Percentiles rank a stretch among this genome's conserved stretches.
Evolutionary conservation across 1,284 basidiomycete species (phyloP).

Genomic region (Irpex sp.): DNA sequence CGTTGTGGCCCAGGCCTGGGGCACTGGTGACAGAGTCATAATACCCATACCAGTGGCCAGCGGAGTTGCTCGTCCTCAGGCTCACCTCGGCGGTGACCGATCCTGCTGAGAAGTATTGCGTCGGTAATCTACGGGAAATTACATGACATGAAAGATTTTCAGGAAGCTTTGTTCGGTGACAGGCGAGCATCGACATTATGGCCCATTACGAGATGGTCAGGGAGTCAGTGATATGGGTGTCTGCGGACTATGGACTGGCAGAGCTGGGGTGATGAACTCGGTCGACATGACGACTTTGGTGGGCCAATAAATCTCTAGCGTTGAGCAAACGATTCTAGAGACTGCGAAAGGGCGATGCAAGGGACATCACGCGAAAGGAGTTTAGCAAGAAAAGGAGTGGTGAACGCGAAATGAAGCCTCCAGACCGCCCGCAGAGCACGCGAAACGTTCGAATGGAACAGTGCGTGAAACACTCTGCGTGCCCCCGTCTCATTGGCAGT

Average conservation of each 20-base stretch:
- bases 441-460: neutral
- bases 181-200: neutral
- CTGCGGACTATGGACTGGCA: too few relatives aligned
- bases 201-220: neutral
- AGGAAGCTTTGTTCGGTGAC: neutral
- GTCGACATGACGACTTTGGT: conserved; percentile 8
- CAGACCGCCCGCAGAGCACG: neutral
- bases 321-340: neutral
- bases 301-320: neutral
- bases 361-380: neutral
- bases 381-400: neutral
- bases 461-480: neutral
- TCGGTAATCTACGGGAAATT: neutral
- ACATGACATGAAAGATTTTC: neutral
- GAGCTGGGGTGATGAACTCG: neutral
- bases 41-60: too few relatives aligned
- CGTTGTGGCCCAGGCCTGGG: too few relatives aligned
- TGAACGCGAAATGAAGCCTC: neutral
- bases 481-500: too few relatives aligned
- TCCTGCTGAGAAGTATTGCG: neutral
- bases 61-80: too few relatives aligned
- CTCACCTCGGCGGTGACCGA: too few relatives aligned
- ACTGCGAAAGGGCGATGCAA: neutral
- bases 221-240: neutral
- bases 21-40: neutral